Evolutionary conservation across 768 basidiomycete genomes (phyloP).

Genomic region (Lentinula edodes): DNA sequence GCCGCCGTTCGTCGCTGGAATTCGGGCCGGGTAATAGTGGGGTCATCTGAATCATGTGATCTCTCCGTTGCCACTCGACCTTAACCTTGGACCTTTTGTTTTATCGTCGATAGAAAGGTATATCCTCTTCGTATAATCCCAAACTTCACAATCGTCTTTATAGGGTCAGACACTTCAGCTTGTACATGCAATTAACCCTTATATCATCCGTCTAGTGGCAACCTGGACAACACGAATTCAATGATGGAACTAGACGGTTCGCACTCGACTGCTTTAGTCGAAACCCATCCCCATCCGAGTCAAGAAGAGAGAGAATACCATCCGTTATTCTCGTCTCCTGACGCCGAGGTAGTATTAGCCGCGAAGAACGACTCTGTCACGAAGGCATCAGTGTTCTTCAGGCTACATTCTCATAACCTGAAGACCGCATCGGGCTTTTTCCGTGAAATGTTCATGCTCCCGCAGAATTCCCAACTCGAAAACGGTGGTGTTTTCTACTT

Average conservation of each 20-base stretch:
- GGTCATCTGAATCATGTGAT: no score
- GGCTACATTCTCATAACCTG: constrained; percentile 53
- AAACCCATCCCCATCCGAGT: no score
- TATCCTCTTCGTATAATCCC: neutral
- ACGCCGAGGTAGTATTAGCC: constrained; percentile 52
- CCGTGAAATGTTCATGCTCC: constrained; percentile 53
- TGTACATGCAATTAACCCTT: neutral
- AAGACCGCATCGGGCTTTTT: constrained; percentile 66
- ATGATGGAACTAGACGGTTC: neutral
- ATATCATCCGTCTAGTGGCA: neutral
- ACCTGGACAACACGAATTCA: neutral
- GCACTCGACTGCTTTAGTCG: neutral
- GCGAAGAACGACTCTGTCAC: constrained; percentile 29
- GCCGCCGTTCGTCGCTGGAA: no score
- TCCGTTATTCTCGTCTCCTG: constrained; percentile 43
- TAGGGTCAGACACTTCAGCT: neutral
- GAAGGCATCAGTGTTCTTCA: constrained; percentile 41
- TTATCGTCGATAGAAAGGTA: neutral
- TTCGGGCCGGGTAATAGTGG: no score
- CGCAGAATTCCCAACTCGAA: constrained; percentile 25
- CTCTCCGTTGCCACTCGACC: no score
- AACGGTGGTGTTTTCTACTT: constrained; percentile 37
- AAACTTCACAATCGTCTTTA: neutral
- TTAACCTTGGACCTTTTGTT: no score
- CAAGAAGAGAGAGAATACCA: constrained; percentile 25